Conservation (phyloP, 2,329 filamentous ascomycete species). For the Fusarium solani-melongenae region DNA sequence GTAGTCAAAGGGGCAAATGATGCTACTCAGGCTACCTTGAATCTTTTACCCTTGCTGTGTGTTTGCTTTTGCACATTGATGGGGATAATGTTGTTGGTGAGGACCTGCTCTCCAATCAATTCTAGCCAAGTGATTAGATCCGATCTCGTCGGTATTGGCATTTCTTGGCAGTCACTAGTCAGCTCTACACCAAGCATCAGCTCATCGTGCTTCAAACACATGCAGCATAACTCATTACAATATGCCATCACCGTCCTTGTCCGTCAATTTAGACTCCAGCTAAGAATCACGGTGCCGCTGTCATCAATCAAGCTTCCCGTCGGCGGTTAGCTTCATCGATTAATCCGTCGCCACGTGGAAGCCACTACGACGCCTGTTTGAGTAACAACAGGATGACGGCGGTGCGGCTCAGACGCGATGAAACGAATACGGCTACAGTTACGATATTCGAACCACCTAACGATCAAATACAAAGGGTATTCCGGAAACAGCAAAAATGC, state of each 20-base stretch:
- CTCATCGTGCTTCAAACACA: not conserved
- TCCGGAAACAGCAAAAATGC: not conserved
- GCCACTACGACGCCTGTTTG: not conserved
- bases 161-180: not conserved
- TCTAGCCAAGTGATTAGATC: not conserved
- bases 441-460: not conserved
- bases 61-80: not conserved
- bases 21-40: not conserved
- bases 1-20: not conserved
- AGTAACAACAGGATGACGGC: not conserved
- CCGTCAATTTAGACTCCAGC: not conserved
- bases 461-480: not conserved
- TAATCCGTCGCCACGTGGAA: not conserved
- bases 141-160: not conserved
- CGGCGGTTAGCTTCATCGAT: not conserved
- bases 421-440: not conserved
- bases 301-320: not conserved
- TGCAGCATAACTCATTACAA: not conserved
- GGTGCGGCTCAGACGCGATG: not conserved
- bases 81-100: not conserved
- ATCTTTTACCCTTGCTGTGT: not conserved
- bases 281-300: not conserved
- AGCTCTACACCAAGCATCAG: not conserved
- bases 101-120: not conserved
- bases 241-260: too few relatives aligned